Evolutionary conservation across 495 filamentous ascomycete species (phyloP).

Genomic region (Hyaloscypha bicolor): DNA sequence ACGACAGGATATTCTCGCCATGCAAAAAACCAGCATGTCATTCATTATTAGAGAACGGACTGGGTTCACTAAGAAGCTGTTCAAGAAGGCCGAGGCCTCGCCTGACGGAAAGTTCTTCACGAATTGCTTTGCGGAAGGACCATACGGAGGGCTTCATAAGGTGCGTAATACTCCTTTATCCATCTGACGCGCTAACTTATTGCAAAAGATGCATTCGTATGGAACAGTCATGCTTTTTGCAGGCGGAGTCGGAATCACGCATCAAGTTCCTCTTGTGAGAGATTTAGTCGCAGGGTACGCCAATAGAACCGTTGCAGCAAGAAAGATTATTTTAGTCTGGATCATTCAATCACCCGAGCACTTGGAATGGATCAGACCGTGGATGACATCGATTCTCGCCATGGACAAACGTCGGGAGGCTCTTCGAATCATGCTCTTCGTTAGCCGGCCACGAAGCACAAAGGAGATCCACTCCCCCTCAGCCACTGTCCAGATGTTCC

Average conservation of each 20-base stretch:
- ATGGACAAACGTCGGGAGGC: constrained; percentile 83
- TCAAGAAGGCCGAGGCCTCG: constrained; percentile 62
- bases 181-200: not conserved
- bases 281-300: constrained; percentile 71
- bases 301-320: constrained; percentile 72
- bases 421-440: constrained; percentile 83
- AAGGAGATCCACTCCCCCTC: constrained; percentile 83
- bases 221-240: constrained; percentile 87
- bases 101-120: constrained; percentile 62
- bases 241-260: constrained; percentile 86
- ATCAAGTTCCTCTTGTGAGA: constrained; percentile 77
- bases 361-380: constrained; percentile 88
- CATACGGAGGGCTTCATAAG: constrained; percentile 71
- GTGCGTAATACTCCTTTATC: constrained; percentile 41
- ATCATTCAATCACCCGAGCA: constrained; percentile 85
- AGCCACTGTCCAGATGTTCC: constrained; percentile 87
- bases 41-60: constrained; percentile 78
- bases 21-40: constrained; percentile 67
- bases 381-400: constrained; percentile 92
- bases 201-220: constrained; percentile 53
- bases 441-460: constrained; percentile 77
- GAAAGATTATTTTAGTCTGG: constrained; percentile 85
- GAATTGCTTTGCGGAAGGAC: constrained; percentile 75
- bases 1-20: constrained; percentile 57
- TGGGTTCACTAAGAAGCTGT: constrained; percentile 80